phyloP scores from a whole-genome alignment of 106 monocot species.

The Phalaenopsis equestris region DNA sequence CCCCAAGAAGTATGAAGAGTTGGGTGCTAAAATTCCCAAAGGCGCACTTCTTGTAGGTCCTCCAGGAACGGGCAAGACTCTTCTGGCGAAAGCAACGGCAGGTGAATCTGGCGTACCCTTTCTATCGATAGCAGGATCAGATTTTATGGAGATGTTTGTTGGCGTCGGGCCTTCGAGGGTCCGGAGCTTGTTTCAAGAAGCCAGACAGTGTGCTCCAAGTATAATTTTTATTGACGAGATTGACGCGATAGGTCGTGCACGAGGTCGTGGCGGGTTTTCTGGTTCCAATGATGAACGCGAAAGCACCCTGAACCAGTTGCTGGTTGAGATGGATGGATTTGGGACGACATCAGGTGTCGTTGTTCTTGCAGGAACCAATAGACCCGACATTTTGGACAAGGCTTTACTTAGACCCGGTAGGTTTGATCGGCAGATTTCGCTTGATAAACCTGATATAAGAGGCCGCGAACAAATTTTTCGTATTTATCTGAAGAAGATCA shows the following conservation, averaged over 20 bases:
- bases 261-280: conserved; percentile 80
- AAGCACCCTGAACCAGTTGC: conserved; percentile 81
- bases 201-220: conserved; percentile 81
- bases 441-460: conserved; percentile 93
- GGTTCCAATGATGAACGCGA: conserved; percentile 91
- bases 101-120: conserved; percentile 97
- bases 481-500: conserved; percentile 86
- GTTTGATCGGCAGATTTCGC: conserved; percentile 83
- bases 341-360: conserved; percentile 92
- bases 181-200: conserved; percentile 88
- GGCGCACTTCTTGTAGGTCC: conserved; percentile 98
- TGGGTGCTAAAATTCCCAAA: conserved; percentile 97
- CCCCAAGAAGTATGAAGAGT: conserved; percentile 92
- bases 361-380: conserved; percentile 86
- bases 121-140: conserved; percentile 95
- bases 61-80: conserved; percentile 97
- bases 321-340: conserved; percentile 98
- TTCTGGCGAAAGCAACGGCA: conserved; percentile 96
- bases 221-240: conserved; percentile 95
- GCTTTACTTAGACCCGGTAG: conserved; percentile 88
- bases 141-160: conserved; percentile 99
- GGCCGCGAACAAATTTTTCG: conserved; percentile 87
- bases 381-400: conserved; percentile 90
- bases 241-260: conserved; percentile 87
- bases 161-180: conserved; percentile 96